A percentile compares a stretch with the other conserved stretches of the same genome.
phyloP scores from a whole-genome alignment of 2,329 filamentous ascomycete genomes.

The Colletotrichum sp. region DNA sequence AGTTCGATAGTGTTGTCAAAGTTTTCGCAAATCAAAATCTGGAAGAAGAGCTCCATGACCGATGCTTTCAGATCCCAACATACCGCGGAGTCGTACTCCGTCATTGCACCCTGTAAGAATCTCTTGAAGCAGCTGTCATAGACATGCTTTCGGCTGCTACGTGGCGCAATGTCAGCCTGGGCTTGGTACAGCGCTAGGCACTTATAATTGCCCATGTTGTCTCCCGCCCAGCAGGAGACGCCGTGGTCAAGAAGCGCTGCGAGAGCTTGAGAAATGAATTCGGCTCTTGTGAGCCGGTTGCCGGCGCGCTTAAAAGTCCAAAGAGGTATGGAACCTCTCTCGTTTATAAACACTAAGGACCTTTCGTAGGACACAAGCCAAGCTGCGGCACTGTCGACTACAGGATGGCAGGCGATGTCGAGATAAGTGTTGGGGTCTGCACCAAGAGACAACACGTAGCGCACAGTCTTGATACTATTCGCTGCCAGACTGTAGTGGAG shows the following conservation, averaged over 20 bases:
- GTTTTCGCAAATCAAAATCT: rapidly evolving
- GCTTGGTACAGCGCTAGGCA: not conserved
- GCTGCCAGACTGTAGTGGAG: not conserved
- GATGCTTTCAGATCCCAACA: not conserved
- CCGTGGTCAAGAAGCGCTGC: not conserved
- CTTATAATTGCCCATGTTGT: rapidly evolving
- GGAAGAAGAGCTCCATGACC: rapidly evolving
- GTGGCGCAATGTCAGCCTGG: too few species aligned
- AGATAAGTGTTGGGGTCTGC: not conserved
- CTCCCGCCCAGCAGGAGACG: not conserved
- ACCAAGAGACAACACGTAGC: not conserved
- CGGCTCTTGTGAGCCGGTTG: not conserved
- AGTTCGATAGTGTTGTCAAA: not conserved
- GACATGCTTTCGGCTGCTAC: too few species aligned
- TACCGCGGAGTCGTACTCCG: not conserved
- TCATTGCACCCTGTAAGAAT: not conserved
- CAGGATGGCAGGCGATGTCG: not conserved
- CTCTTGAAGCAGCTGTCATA: not conserved
- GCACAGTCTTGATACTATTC: not conserved
- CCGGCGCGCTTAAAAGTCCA: not conserved
- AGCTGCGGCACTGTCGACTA: not conserved
- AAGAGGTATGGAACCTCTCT: too few species aligned
- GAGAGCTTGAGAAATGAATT: not conserved
- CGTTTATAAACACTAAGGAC: not conserved
- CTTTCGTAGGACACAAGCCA: not conserved